Conservation (phyloP, 169 alveolate genomes). For the Neospora caninum region DNA sequence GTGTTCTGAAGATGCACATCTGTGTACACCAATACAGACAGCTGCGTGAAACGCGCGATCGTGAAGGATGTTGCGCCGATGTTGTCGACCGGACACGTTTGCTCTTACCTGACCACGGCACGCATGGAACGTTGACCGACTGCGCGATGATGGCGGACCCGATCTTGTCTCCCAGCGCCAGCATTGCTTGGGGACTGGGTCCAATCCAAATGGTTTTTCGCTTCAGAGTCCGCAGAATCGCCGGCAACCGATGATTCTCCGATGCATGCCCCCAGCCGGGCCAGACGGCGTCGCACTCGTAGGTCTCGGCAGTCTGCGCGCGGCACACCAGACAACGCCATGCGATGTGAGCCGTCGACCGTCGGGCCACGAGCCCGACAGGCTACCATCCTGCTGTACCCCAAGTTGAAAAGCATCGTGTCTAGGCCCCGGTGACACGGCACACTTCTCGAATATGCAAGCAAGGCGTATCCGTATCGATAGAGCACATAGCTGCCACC, state of each 20-base stretch:
- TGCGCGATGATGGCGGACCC: slow-evolving; percentile 92
- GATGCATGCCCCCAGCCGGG: slow-evolving; percentile 97
- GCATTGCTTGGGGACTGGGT: slow-evolving; percentile 89
- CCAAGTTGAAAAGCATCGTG: no score
- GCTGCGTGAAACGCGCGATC: no score
- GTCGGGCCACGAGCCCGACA: no score
- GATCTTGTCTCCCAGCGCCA: slow-evolving; percentile 93
- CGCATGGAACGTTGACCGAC: slow-evolving; percentile 89
- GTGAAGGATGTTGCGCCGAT: no score
- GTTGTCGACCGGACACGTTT: background rate
- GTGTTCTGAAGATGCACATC: no score
- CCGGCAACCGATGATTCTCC: slow-evolving; percentile 89
- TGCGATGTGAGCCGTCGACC: background rate
- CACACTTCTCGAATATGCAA: background rate
- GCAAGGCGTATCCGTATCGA: no score
- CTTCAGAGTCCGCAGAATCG: slow-evolving; percentile 78
- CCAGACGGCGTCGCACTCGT: slow-evolving; percentile 90
- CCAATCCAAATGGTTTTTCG: slow-evolving; percentile 86
- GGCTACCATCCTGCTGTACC: no score
- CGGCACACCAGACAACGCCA: background rate
- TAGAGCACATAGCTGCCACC: no score
- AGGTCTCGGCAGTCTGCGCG: slow-evolving; percentile 36
- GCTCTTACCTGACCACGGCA: slow-evolving; percentile 84
- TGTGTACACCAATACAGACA: no score
- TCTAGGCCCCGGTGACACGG: background rate